A percentile compares a stretch with the other conserved stretches of the same genome.
These are phyloP conservation scores for Circinella minor DNA, from an alignment of 371 early-diverging fungal genomes.

Conservation along the genomic window DNA sequence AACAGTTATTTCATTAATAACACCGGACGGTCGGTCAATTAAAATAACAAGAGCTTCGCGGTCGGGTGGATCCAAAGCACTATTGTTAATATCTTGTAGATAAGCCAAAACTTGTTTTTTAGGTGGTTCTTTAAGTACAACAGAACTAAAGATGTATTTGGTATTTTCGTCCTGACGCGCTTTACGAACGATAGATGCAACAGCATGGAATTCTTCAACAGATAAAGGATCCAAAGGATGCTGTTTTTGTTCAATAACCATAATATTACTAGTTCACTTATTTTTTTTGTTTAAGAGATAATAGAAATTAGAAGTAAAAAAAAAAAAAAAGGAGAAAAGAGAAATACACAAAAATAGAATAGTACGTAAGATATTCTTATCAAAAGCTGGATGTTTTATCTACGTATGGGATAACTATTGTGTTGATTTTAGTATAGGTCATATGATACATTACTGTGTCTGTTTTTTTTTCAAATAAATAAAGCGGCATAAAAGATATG, in stretches of 20 bases:
- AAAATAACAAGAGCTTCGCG: slow-evolving; percentile 45
- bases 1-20: slow-evolving; percentile 39
- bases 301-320: no score
- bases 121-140: slow-evolving; percentile 43
- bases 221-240: slow-evolving; percentile 7
- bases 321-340: no score
- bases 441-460: no score
- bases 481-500: no score
- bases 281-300: no score
- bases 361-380: no score
- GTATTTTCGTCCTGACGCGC: slow-evolving; percentile 11
- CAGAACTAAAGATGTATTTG: slow-evolving; percentile 41
- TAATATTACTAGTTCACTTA: neutral
- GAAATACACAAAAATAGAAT: no score
- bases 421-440: no score
- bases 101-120: slow-evolving; percentile 40
- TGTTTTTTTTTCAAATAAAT: no score
- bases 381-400: no score
- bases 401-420: no score
- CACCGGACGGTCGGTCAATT: slow-evolving; percentile 40
- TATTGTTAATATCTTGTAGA: slow-evolving; percentile 32
- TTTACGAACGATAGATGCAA: slow-evolving; percentile 34
- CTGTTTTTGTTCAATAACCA: neutral
- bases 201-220: slow-evolving; percentile 39
- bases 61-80: slow-evolving; percentile 31